Conservation (phyloP, 2,329 filamentous ascomycete species). For the Colletotrichum brevisporum region DNA sequence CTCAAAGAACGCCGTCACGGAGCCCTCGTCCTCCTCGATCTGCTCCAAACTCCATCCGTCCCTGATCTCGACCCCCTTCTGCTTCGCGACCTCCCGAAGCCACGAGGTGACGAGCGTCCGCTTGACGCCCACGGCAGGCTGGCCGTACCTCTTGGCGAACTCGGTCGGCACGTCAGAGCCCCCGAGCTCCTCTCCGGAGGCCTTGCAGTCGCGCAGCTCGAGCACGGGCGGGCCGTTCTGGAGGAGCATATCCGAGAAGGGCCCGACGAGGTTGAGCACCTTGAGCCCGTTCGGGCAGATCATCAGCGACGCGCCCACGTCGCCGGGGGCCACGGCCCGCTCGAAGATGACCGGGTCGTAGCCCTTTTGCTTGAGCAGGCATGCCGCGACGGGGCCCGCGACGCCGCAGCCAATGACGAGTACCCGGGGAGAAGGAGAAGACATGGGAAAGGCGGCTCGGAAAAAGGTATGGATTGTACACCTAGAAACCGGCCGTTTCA, state of each 20-base stretch:
- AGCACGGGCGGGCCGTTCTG: constrained; percentile 38
- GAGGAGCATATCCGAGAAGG: not conserved
- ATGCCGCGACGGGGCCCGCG: constrained; percentile 44
- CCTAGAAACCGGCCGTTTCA: too few species aligned
- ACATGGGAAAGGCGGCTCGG: constrained; percentile 1
- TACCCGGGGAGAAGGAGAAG: constrained; percentile 24
- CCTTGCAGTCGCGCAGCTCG: constrained; percentile 41
- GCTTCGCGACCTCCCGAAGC: constrained; percentile 37
- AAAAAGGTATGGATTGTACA: not conserved
- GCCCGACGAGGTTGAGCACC: constrained; percentile 43
- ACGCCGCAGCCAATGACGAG: constrained; percentile 46
- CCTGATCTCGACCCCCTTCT: constrained; percentile 42
- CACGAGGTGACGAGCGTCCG: constrained; percentile 43
- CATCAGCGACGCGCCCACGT: constrained; percentile 46
- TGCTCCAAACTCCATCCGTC: constrained; percentile 45
- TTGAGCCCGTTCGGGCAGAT: constrained; percentile 46
- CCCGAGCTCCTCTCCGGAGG: constrained; percentile 42
- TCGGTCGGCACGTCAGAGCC: constrained; percentile 40
- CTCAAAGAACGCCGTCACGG: constrained; percentile 44
- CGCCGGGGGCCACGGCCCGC: constrained; percentile 42
- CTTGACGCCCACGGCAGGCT: constrained; percentile 43
- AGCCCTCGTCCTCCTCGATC: constrained; percentile 41
- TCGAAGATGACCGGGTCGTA: constrained; percentile 47
- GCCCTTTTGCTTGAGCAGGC: constrained; percentile 44
- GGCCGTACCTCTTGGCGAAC: constrained; percentile 42